Evolutionary conservation across 208 protist species (phyloP).

Genomic region (Giardia muris): DNA sequence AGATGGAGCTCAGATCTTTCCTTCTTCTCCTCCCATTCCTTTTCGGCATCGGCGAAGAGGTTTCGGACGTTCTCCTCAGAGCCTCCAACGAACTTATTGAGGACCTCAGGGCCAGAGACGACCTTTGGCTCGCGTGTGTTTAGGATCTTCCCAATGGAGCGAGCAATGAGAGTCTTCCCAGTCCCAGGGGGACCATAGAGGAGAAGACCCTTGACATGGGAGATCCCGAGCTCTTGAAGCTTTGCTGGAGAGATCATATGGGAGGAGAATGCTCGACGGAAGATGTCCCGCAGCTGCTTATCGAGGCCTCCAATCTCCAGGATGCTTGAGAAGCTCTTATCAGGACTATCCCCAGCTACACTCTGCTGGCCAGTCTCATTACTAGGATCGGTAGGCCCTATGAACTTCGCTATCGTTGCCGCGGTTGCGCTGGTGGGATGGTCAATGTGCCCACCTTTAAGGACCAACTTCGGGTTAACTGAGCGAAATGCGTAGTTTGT

Average conservation of each 20-base stretch:
- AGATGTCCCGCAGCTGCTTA: constrained; percentile 32
- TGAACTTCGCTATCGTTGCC: too few species aligned
- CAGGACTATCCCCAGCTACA: too few species aligned
- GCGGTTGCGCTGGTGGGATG: too few species aligned
- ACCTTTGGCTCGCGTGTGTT: constrained; percentile 56
- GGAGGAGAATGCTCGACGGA: constrained; percentile 14
- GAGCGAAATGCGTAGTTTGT: too few species aligned
- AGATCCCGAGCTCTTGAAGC: background rate
- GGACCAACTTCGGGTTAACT: too few species aligned
- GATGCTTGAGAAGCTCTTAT: too few species aligned
- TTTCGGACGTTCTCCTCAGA: constrained; percentile 96
- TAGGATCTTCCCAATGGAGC: constrained; percentile 96
- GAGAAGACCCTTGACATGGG: constrained; percentile 30
- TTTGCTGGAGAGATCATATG: constrained; percentile 32
- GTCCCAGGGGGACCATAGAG: constrained; percentile 61
- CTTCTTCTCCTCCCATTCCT: constrained; percentile 64
- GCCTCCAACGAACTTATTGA: constrained; percentile 93
- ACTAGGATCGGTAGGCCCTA: too few species aligned
- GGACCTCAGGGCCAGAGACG: constrained; percentile 59
- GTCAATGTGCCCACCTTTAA: too few species aligned
- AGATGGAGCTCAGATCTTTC: constrained; percentile 87
- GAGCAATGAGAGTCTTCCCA: constrained; percentile 97
- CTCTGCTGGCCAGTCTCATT: too few species aligned
- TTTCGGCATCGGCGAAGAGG: constrained; percentile 88
- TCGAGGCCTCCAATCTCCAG: constrained; percentile 33